Evolutionary conservation across 257 asterid species (phyloP).

Genomic region (Solanum virginianum): DNA sequence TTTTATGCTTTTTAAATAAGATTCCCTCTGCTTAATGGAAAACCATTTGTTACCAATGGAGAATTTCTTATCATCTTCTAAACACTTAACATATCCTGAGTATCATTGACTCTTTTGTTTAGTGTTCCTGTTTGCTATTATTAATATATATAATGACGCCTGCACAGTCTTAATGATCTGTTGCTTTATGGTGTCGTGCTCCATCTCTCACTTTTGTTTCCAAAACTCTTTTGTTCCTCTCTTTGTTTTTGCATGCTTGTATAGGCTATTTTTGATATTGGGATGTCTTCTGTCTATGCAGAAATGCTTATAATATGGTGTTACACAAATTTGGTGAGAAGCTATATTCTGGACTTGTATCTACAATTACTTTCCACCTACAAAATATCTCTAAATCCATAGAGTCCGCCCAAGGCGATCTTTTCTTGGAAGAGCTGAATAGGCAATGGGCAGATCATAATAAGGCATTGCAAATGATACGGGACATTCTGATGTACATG

Average conservation of each 20-base stretch:
- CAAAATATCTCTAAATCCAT: slow-evolving; percentile 56
- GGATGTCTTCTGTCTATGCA: slow-evolving; percentile 18
- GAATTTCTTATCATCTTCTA: no score
- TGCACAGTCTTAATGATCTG: not conserved
- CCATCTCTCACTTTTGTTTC: not conserved
- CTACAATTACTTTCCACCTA: slow-evolving; percentile 72
- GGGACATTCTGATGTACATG: slow-evolving; percentile 88
- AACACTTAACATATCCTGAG: not conserved
- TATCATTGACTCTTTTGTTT: not conserved
- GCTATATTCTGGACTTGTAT: slow-evolving; percentile 71
- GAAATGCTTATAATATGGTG: slow-evolving; percentile 86
- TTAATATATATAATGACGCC: not conserved
- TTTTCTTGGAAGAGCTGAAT: slow-evolving; percentile 73
- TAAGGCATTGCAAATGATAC: slow-evolving; percentile 72
- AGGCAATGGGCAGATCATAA: slow-evolving; percentile 78
- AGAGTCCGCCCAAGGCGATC: slow-evolving; percentile 68
- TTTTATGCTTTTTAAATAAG: no score
- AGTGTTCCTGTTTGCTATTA: not conserved
- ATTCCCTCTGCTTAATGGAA: no score
- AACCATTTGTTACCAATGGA: no score
- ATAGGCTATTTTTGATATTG: slow-evolving; percentile 9
- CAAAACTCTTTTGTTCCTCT: not conserved
- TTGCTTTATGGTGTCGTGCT: not conserved
- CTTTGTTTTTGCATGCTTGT: not conserved
- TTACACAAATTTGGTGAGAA: slow-evolving; percentile 78